Evolutionary conservation across 306 rosid genomes (phyloP), one percentile per base, ranked within the genome.

Genomic region (Cucumis cinereus): DNA sequence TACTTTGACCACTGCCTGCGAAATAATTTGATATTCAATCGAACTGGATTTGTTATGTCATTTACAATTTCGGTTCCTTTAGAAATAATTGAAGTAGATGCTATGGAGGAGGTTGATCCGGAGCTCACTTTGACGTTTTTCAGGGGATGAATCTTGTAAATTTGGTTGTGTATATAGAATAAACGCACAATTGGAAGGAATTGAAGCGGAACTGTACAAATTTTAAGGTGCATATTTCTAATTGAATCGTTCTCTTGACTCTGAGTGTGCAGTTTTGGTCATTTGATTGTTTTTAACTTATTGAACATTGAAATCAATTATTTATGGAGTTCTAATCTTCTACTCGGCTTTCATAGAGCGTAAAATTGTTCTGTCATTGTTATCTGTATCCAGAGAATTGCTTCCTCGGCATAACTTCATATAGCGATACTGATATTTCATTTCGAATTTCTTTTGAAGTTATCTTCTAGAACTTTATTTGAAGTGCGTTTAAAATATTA

Each of bases 51-150:
- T 50, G 57, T 47, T 50, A 24, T 70, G 40, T 47, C 58, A 72
- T 72, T 72, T 72, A 19, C 40, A 30, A 30, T 28, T 72, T 53
- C 19, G 19, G 52, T 72, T 72, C 15, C 15, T 33, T 72, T 52
- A 49, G 61, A 72, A 72, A 49, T 9, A 50, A 49, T 72, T 45
- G 41, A 26, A 70, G 75, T 72, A 30, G 28, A n/a, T 50, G 76
- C 43, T 28, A 10, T 52, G 76, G 45, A 72, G 76, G 61, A 72
- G 59, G 23, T 50, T 72, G 76, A 72, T 72, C 60, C 61, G 33
- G 40, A 52, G 28, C 75, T 70, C 58, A 70, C 24, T 70, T 26
- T 28, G 23, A 16, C 38, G 24, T 45, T 47, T 70, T 45, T 70
- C 58, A 70, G 41, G 40, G 55, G 40, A 24, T 70, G 50, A 26